Percentiles rank a stretch among this genome's conserved stretches.
Conservation (phyloP, 1,139 yeast genomes). For the Ogataea hybrid region DNA sequence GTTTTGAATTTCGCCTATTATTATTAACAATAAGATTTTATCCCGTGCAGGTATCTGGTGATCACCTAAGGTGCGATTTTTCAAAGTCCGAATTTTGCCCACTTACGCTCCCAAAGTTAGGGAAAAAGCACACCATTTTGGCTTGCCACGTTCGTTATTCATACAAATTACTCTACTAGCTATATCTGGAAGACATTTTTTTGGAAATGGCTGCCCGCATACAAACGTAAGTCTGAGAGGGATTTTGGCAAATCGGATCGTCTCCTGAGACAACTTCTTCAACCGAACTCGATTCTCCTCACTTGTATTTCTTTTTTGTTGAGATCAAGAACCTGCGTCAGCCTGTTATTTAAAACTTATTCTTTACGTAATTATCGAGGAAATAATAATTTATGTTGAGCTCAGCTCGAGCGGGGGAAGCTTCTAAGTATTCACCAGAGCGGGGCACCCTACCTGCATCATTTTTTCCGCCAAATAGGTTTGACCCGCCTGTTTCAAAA, state of each 20-base stretch:
- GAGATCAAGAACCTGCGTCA: constrained; percentile 6
- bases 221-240: too few relatives aligned
- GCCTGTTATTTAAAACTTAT: background rate
- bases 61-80: background rate
- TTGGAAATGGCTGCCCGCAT: too few relatives aligned
- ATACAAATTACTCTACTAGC: too few relatives aligned
- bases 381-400: background rate
- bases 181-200: too few relatives aligned
- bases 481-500: too few relatives aligned
- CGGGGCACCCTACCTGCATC: too few relatives aligned
- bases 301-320: constrained; percentile 6
- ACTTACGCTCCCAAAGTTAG: background rate
- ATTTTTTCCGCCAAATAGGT: too few relatives aligned
- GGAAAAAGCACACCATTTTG: background rate
- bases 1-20: constrained; percentile 4
- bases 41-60: background rate
- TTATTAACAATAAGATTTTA: constrained; percentile 3
- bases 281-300: constrained; percentile 3
- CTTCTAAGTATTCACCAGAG: too few relatives aligned
- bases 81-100: constrained; percentile 3
- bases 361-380: background rate
- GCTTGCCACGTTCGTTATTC: background rate
- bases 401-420: too few relatives aligned
- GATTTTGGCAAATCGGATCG: background rate
- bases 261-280: constrained; percentile 1